Base-by-base conservation (phyloP, 345 rosid species). In the Clausena lansium region DNA sequence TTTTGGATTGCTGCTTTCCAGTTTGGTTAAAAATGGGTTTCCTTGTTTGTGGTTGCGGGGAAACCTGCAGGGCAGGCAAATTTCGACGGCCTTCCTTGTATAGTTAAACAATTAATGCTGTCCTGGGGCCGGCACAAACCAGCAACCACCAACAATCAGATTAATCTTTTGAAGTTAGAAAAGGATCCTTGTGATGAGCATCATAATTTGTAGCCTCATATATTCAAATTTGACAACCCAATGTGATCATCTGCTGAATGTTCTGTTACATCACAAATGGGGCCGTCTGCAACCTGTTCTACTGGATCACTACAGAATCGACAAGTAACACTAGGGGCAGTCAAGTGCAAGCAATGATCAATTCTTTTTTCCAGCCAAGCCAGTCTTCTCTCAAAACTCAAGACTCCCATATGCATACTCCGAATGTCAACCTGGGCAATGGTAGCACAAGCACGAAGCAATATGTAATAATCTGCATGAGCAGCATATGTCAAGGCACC, bases 391-490 rank as follows among this genome's bases (percentile, higher is more conserved):
- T 95, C 98, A 25, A 93, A 83, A 57, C 89, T 85, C 83, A 92
- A 66, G 17, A 92, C 93, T 67, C 88, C 92, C 27, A 80, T 70
- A 71, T 95, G 97, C 95, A 95, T 87, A 64, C 77, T 84, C 74
- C 94, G 85, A 30, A 76, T 75, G 64, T 92, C 95, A 7, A 95
- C 85, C 83, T 89, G 86, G 25, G 88, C 91, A 8, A 84, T 87
- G 70, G 70, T 79, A 25, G 94, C 96, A 74, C 94, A 93, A 57
- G 87, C 87, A 14, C 89, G 88, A 73, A 92, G 90, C 66, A 92
- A 77, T 63, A 93, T 89, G 84, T 91, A 93, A 78, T 95, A 92
- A 85, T 93, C 98, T 4, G 95, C 96, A 74, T 92, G 98, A 14
- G 94, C 94, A 11, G 76, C 88, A 6, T 89, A 91, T 36, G 85